phyloP scores from a whole-genome alignment of 805 yeast genomes.

The Candida khao-thaluensis region DNA sequence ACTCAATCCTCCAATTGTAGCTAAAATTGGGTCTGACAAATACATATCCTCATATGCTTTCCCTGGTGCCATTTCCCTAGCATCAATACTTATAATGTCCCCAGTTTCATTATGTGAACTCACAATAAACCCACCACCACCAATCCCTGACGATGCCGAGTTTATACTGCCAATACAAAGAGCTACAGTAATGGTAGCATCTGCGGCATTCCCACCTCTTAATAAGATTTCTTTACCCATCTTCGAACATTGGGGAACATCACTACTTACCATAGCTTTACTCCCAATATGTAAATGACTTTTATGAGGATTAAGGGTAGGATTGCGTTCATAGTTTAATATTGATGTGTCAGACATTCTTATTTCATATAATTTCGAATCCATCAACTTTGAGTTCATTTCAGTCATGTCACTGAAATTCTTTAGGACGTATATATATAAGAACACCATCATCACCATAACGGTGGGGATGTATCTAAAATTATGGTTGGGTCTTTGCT shows the following conservation, averaged over 20 bases:
- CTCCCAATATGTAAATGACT: conserved; percentile 39
- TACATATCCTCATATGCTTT: conserved; percentile 66
- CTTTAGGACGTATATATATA: not conserved
- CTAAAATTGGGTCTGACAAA: conserved; percentile 39
- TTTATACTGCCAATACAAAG: conserved; percentile 84
- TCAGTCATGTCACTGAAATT: too few species aligned
- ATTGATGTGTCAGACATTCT: conserved; percentile 5
- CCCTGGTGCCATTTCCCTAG: conserved; percentile 84
- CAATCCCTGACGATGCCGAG: conserved; percentile 84
- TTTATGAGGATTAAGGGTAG: conserved; percentile 44
- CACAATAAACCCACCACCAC: conserved; percentile 84
- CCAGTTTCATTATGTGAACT: conserved; percentile 29
- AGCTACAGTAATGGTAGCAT: conserved; percentile 86
- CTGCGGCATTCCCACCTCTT: conserved; percentile 81
- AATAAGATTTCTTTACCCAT: conserved; percentile 58
- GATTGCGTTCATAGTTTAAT: conserved; percentile 20
- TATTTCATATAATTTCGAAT: not conserved
- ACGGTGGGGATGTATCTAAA: not conserved
- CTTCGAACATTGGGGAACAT: conserved; percentile 59
- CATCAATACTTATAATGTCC: conserved; percentile 67
- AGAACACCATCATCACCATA: not conserved
- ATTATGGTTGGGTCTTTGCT: not conserved
- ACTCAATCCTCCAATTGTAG: conserved; percentile 83
- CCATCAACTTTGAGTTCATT: too few species aligned
- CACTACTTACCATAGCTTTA: conserved; percentile 67